phyloP scores from a whole-genome alignment of 352 stramenopile species.

The Lagenidium sp. region DNA sequence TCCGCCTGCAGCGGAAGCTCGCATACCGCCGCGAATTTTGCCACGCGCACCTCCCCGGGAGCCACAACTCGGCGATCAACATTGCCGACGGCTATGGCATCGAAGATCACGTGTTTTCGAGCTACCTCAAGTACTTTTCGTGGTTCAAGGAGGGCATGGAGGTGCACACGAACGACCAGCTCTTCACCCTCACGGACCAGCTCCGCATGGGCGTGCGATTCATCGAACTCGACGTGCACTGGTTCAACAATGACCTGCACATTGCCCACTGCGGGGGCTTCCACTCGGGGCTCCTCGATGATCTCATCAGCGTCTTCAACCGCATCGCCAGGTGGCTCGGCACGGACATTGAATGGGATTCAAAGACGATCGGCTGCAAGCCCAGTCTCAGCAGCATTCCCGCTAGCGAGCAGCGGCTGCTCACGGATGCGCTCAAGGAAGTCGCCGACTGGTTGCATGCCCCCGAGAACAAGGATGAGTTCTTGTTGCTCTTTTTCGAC shows the following conservation, averaged over 20 bases:
- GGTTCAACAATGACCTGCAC: constrained; percentile 50
- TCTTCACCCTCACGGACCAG: constrained; percentile 61
- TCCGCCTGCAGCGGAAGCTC: constrained; percentile 31
- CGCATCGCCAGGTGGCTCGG: constrained; percentile 39
- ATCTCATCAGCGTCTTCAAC: constrained; percentile 61
- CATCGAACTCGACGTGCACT: constrained; percentile 63
- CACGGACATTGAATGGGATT: constrained; percentile 57
- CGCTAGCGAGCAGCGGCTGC: constrained; percentile 32
- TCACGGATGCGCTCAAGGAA: constrained; percentile 38
- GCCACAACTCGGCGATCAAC: constrained; percentile 61
- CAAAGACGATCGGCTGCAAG: constrained; percentile 59
- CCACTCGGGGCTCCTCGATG: constrained; percentile 40
- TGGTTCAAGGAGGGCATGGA: constrained; percentile 41
- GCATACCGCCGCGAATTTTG: constrained; percentile 45
- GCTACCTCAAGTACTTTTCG: constrained; percentile 45
- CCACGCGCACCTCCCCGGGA: constrained; percentile 37
- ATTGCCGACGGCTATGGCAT: constrained; percentile 51
- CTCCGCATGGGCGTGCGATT: constrained; percentile 55
- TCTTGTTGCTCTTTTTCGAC: constrained; percentile 83
- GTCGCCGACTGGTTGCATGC: constrained; percentile 47
- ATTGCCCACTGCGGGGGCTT: constrained; percentile 67
- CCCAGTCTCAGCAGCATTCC: constrained; percentile 64
- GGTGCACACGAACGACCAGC: constrained; percentile 60
- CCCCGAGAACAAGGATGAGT: constrained; percentile 45
- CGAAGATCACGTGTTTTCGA: constrained; percentile 55